Conservation (phyloP, 306 rosid species). For the Cicer arietinum region DNA sequence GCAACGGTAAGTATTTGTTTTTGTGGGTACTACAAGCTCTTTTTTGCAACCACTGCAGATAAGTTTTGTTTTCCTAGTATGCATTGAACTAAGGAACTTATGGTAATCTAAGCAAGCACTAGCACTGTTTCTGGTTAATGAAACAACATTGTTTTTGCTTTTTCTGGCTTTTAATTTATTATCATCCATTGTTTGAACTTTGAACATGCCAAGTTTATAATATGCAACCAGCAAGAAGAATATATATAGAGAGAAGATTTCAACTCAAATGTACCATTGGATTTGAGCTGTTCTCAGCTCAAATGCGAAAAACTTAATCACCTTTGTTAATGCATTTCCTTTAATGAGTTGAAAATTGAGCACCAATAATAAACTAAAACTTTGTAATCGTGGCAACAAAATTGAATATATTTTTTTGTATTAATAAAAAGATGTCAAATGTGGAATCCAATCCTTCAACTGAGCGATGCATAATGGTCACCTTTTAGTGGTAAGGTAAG, state of each 20-base stretch:
- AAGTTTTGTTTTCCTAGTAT: not conserved
- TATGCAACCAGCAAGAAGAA: not conserved
- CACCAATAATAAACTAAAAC: not conserved
- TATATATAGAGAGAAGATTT: not conserved
- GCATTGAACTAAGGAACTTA: constrained; percentile 8
- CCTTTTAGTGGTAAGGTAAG: not conserved
- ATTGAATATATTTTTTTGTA: not conserved
- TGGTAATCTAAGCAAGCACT: constrained; percentile 9
- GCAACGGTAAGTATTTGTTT: constrained; percentile 22
- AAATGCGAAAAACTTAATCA: not conserved
- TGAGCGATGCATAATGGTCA: not conserved
- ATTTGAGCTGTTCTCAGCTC: not conserved
- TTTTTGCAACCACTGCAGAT: constrained; percentile 31
- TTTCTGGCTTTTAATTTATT: not conserved
- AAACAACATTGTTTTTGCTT: constrained; percentile 22
- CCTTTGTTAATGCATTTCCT: constrained; percentile 7
- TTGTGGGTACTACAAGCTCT: not conserved
- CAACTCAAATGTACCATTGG: not conserved
- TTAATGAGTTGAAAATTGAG: constrained; percentile 11
- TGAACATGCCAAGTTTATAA: not conserved
- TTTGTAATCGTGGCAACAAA: not conserved
- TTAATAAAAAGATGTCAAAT: constrained; percentile 5
- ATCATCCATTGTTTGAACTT: constrained; percentile 35
- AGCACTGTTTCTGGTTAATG: not conserved
- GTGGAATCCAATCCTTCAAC: constrained; percentile 7